These are phyloP conservation scores for Moniliophthora roreri DNA, from an alignment of 1,284 basidiomycete species.

Conservation along the genomic window DNA sequence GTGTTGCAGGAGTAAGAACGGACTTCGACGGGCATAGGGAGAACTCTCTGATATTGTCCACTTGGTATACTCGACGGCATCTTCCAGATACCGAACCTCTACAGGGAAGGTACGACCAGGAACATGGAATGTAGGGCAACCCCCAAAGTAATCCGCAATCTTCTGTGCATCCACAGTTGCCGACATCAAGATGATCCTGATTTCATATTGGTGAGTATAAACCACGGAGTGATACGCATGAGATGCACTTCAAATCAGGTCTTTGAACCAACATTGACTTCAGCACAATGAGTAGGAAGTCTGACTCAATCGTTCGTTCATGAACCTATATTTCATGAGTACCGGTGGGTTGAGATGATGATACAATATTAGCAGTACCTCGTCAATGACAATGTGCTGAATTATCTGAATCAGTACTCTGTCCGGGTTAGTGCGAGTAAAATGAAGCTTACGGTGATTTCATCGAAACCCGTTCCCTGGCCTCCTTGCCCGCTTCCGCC, in stretches of 20 bases:
- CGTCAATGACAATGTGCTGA: conserved; percentile 86
- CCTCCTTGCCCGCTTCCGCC: conserved; percentile 65
- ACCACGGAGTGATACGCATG: not conserved
- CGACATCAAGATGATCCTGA: conserved; percentile 94
- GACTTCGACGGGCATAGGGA: conserved; percentile 78
- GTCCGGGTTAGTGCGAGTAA: conserved; percentile 7
- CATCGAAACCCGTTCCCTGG: conserved; percentile 82
- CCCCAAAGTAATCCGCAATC: conserved; percentile 90
- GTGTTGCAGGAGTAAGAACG: conserved; percentile 22
- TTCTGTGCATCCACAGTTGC: conserved; percentile 96
- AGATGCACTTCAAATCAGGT: conserved; percentile 76
- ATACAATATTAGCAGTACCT: conserved; percentile 46
- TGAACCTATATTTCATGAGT: conserved; percentile 60
- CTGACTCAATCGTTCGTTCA: conserved; percentile 96
- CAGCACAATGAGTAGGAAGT: conserved; percentile 95
- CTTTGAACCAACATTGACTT: conserved; percentile 84
- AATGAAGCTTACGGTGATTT: conserved; percentile 73
- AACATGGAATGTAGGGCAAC: conserved; percentile 86
- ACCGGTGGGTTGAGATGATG: not conserved
- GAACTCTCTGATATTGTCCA: conserved; percentile 88
- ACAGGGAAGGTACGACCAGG: conserved; percentile 99
- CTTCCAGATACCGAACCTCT: conserved; percentile 86
- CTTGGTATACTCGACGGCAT: conserved; percentile 85
- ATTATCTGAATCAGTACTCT: conserved; percentile 6
- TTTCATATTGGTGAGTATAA: not conserved